These are phyloP conservation scores for Tympanopsis confertula DNA, from an alignment of 2,329 filamentous ascomycete species.

Conservation along the genomic window DNA sequence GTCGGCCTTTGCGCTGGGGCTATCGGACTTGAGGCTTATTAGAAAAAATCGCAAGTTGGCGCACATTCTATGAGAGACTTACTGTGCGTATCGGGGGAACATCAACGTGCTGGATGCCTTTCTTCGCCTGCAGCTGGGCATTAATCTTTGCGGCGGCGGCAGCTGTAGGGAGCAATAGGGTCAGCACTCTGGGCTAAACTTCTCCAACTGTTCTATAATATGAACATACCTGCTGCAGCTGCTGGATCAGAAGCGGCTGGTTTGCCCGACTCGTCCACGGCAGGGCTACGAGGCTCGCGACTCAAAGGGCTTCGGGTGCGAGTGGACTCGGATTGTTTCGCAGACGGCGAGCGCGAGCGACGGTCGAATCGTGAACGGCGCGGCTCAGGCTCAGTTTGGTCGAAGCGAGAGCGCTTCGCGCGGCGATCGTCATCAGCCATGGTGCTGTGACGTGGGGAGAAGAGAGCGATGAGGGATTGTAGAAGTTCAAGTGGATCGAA, in stretches of 20 bases:
- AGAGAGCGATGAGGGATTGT: too few species aligned
- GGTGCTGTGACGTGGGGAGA: too few species aligned
- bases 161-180: conserved; percentile 32
- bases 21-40: conserved; percentile 3
- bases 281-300: conserved; percentile 15
- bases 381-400: conserved; percentile 76
- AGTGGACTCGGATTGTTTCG: conserved; percentile 52
- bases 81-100: conserved; percentile 56
- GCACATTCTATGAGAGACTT: not conserved
- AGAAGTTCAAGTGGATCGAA: too few species aligned
- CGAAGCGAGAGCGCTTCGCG: conserved; percentile 79
- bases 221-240: conserved; percentile 59
- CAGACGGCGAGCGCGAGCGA: conserved; percentile 73
- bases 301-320: conserved; percentile 66
- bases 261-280: conserved; percentile 29
- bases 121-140: conserved; percentile 72
- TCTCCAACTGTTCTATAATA: too few species aligned
- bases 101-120: conserved; percentile 81
- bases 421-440: conserved; percentile 74
- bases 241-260: conserved; percentile 50
- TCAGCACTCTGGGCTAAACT: too few species aligned
- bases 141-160: conserved; percentile 84
- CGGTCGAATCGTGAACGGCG: conserved; percentile 74
- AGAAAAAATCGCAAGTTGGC: not conserved
- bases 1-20: conserved; percentile 53